Percentiles rank a stretch among this genome's conserved stretches.
Conservation (phyloP, 1,284 basidiomycete genomes). For the Cryptococcus amylolentus region DNA sequence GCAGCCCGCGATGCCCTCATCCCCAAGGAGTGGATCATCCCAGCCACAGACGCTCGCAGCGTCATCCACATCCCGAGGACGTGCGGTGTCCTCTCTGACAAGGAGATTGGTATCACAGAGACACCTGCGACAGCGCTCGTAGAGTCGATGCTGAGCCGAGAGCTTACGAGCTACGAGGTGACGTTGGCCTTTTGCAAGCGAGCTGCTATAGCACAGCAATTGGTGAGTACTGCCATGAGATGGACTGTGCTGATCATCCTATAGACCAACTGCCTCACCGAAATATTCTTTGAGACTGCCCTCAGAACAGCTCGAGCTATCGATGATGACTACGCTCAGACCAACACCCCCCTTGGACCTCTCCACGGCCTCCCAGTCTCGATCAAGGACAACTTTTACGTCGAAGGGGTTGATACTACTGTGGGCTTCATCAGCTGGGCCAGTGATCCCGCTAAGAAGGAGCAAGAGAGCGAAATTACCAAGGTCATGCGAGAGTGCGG, state of each 20-base stretch:
- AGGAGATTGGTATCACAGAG: slow-evolving; percentile 67
- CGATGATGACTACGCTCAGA: slow-evolving; percentile 46
- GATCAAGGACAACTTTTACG: slow-evolving; percentile 46
- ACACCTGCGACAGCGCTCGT: slow-evolving; percentile 37
- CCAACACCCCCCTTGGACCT: slow-evolving; percentile 49
- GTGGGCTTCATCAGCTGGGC: slow-evolving; percentile 38
- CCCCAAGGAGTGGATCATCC: slow-evolving; percentile 61
- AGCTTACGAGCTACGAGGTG: slow-evolving; percentile 32
- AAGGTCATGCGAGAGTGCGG: slow-evolving; percentile 32
- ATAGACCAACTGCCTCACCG: slow-evolving; percentile 51
- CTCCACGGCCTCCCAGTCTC: slow-evolving; percentile 56
- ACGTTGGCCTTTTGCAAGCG: slow-evolving; percentile 66
- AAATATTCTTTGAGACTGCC: slow-evolving; percentile 51
- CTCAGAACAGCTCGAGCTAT: slow-evolving; percentile 47
- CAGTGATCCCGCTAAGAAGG: slow-evolving; percentile 26
- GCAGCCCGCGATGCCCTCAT: slow-evolving; percentile 57
- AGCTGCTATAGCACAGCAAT: slow-evolving; percentile 73
- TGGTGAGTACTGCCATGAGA: slow-evolving; percentile 55
- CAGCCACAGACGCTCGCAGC: slow-evolving; percentile 48
- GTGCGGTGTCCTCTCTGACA: slow-evolving; percentile 59
- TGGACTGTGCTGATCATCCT: neutral
- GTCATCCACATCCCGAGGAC: slow-evolving; percentile 59
- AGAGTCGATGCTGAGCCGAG: slow-evolving; percentile 22
- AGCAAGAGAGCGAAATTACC: slow-evolving; percentile 31
- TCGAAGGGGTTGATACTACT: slow-evolving; percentile 46